These are phyloP conservation scores for Coemansia sp. DNA, from an alignment of 192 early-diverging fungal species.

Conservation along the genomic window DNA sequence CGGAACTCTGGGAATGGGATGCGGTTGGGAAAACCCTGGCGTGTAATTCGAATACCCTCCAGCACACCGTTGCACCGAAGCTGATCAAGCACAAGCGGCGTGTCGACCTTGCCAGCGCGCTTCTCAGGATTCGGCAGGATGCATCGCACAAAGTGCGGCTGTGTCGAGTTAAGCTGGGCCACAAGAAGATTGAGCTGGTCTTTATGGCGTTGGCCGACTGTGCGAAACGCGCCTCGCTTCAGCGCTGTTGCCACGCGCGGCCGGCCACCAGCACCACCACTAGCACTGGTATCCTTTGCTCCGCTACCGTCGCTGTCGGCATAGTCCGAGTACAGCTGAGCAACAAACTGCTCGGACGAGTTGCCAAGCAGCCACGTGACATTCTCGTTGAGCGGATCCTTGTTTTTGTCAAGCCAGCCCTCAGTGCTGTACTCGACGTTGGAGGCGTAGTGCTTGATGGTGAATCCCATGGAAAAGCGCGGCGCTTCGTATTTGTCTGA, in stretches of 20 bases:
- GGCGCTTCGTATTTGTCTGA: slow-evolving; percentile 85
- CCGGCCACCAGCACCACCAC: slow-evolving; percentile 6
- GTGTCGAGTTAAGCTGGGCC: slow-evolving; percentile 85
- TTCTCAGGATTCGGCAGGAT: slow-evolving; percentile 96
- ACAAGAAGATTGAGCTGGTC: slow-evolving; percentile 88
- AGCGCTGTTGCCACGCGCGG: slow-evolving; percentile 42
- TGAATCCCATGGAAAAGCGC: slow-evolving; percentile 86
- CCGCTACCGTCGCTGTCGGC: slow-evolving; percentile 49
- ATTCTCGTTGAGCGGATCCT: slow-evolving; percentile 96
- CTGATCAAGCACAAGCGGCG: slow-evolving; percentile 88
- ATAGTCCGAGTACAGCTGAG: slow-evolving; percentile 81
- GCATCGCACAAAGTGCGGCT: slow-evolving; percentile 98
- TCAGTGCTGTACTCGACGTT: slow-evolving; percentile 88
- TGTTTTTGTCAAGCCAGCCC: slow-evolving; percentile 98
- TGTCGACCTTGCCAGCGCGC: slow-evolving; percentile 76
- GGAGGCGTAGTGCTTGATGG: slow-evolving; percentile 92
- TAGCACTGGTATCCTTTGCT: slow-evolving; percentile 2
- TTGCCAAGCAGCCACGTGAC: slow-evolving; percentile 82
- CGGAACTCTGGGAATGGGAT: slow-evolving; percentile 91
- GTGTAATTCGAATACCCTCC: slow-evolving; percentile 95
- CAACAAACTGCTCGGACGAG: slow-evolving; percentile 78
- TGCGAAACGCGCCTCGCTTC: slow-evolving; percentile 89
- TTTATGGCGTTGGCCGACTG: slow-evolving; percentile 93
- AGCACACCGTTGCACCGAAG: slow-evolving; percentile 95
- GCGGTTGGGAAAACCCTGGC: slow-evolving; percentile 94